phyloP scores from a whole-genome alignment of 768 basidiomycete species.

The Lactarius evosmus region DNA sequence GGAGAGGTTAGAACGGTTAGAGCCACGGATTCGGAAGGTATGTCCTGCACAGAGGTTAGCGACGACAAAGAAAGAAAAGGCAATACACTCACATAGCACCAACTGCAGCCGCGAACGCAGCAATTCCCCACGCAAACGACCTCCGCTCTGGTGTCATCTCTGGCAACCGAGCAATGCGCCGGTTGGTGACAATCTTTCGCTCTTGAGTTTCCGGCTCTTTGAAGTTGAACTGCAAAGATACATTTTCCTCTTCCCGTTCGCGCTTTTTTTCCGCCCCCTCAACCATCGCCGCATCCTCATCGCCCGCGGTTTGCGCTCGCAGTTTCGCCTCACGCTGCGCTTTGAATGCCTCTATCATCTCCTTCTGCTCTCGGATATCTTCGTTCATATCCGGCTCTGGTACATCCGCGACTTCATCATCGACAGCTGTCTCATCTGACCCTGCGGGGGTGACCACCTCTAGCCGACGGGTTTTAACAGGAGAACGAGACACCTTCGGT shows the following conservation, averaged over 20 bases:
- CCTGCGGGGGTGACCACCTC: conserved; percentile 45
- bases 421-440: conserved; percentile 63
- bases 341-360: conserved; percentile 70
- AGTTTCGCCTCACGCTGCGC: conserved; percentile 49
- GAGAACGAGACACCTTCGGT: conserved; percentile 36
- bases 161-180: conserved; percentile 51
- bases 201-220: conserved; percentile 63
- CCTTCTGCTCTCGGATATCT: conserved; percentile 76
- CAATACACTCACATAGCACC: conserved; percentile 68
- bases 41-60: conserved; percentile 38
- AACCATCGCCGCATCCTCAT: conserved; percentile 26
- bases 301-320: conserved; percentile 29
- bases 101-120: conserved; percentile 80
- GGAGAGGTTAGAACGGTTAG: conserved; percentile 45
- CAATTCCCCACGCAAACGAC: conserved; percentile 77
- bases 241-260: conserved; percentile 53
- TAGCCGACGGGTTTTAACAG: conserved; percentile 38
- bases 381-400: conserved; percentile 60
- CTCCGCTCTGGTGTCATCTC: conserved; percentile 63
- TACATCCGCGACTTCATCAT: conserved; percentile 51
- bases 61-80: conserved; percentile 6
- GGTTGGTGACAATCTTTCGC: conserved; percentile 59
- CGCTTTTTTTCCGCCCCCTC: conserved; percentile 40
- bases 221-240: conserved; percentile 56
- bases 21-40: conserved; percentile 59